These are phyloP conservation scores for Moesziomyces aphidis DNA, from an alignment of 1,284 basidiomycete species.

Conservation along the genomic window DNA sequence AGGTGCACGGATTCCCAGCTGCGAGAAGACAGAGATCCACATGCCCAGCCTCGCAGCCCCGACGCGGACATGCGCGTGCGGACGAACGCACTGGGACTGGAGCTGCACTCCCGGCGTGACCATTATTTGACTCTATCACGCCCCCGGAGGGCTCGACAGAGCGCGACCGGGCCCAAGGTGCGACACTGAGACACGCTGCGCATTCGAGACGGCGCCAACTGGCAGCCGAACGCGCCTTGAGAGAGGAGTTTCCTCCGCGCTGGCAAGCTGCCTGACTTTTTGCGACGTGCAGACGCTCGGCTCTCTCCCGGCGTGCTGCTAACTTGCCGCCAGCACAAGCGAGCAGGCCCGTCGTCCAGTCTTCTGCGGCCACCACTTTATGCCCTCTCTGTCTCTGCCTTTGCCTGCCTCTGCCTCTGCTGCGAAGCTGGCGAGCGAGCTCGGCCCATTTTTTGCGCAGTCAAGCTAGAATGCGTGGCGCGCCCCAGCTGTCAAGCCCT, in stretches of 20 bases:
- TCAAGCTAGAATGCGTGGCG: background rate
- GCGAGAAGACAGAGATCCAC: background rate
- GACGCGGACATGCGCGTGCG: background rate
- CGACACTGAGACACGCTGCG: background rate
- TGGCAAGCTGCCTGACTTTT: background rate
- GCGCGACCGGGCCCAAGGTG: background rate
- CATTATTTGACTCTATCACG: background rate
- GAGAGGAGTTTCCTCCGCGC: background rate
- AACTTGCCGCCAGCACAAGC: background rate
- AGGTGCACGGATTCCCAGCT: too few relatives aligned
- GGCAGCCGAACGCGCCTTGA: background rate
- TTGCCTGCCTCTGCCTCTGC: too few relatives aligned
- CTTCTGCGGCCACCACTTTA: background rate
- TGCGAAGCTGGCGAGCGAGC: too few relatives aligned
- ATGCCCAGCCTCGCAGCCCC: background rate
- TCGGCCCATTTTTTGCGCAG: background rate
- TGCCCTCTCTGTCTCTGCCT: too few relatives aligned
- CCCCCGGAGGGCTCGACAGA: background rate
- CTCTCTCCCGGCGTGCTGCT: background rate
- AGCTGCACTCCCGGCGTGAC: too few relatives aligned
- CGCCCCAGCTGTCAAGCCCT: conserved; percentile 9
- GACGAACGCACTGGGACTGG: too few relatives aligned
- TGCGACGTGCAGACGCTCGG: too few relatives aligned
- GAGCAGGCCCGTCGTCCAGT: background rate
- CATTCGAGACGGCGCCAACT: background rate